Evolutionary conservation across 2,329 filamentous ascomycete genomes (phyloP).

Genomic region (Proliferodiscus dingleyae): DNA sequence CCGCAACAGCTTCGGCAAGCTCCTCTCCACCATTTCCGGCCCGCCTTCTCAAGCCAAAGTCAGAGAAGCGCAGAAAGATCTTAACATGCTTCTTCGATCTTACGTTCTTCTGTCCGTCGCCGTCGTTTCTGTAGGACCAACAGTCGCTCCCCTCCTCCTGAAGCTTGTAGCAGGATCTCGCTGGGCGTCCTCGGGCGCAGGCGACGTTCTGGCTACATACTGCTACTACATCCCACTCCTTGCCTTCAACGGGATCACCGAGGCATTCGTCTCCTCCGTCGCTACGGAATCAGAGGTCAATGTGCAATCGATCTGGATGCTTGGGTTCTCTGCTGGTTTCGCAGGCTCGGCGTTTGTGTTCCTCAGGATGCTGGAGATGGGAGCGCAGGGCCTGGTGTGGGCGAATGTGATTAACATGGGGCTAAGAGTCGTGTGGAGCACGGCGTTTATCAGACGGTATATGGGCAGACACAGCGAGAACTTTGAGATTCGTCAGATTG

Average conservation of each 20-base stretch:
- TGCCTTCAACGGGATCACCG: slow-evolving; percentile 84
- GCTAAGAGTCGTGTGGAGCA: slow-evolving; percentile 78
- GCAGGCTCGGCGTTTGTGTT: slow-evolving; percentile 69
- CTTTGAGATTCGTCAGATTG: slow-evolving; percentile 38
- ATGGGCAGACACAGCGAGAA: slow-evolving; percentile 44
- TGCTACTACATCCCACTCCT: slow-evolving; percentile 92
- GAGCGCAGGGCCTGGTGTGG: slow-evolving; percentile 74
- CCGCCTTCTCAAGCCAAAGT: slow-evolving; percentile 29
- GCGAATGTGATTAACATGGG: slow-evolving; percentile 90
- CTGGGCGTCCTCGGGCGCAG: slow-evolving; percentile 73
- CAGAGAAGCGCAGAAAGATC: slow-evolving; percentile 43
- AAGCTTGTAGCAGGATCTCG: slow-evolving; percentile 68
- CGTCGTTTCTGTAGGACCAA: slow-evolving; percentile 66
- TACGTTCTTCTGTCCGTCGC: slow-evolving; percentile 72
- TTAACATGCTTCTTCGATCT: slow-evolving; percentile 61
- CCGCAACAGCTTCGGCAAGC: slow-evolving; percentile 80
- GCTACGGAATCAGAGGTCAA: slow-evolving; percentile 72
- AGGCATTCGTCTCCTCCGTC: slow-evolving; percentile 88
- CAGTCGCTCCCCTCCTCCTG: slow-evolving; percentile 68
- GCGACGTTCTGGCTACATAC: slow-evolving; percentile 70
- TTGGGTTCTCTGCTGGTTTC: slow-evolving; percentile 71
- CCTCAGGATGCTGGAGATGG: slow-evolving; percentile 62
- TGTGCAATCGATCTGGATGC: slow-evolving; percentile 79
- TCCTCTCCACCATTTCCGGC: slow-evolving; percentile 48
- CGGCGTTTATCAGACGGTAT: slow-evolving; percentile 63